Evolutionary conservation across 2,329 filamentous ascomycete species (phyloP).

Genomic region (Penicillium sp.): DNA sequence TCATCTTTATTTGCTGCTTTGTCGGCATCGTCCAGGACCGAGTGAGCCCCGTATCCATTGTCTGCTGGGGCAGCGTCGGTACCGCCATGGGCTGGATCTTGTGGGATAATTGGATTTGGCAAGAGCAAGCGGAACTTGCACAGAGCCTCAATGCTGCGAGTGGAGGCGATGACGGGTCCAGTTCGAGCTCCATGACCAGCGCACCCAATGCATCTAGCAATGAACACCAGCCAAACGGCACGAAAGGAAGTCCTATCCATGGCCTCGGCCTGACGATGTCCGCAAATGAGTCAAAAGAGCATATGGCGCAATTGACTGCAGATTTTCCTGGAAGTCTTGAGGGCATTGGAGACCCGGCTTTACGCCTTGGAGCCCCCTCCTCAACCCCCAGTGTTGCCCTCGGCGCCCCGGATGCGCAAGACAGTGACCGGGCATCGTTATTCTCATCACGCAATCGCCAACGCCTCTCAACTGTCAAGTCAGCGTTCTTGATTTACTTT

Average conservation of each 20-base stretch:
- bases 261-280: conserved; percentile 49
- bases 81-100: conserved; percentile 87
- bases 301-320: conserved; percentile 32
- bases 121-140: conserved; percentile 58
- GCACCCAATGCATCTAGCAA: conserved; percentile 33
- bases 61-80: conserved; percentile 77
- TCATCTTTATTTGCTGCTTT: conserved; percentile 93
- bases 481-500: conserved; percentile 88
- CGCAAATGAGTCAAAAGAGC: conserved; percentile 37
- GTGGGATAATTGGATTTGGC: conserved; percentile 87
- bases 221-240: conserved; percentile 29
- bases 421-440: conserved; percentile 31
- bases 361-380: conserved; percentile 21
- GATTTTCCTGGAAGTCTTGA: conserved; percentile 50
- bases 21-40: conserved; percentile 84
- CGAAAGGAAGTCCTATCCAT: conserved; percentile 38
- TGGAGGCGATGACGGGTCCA: conserved; percentile 45
- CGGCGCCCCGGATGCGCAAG: conserved; percentile 29
- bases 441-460: conserved; percentile 61
- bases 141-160: conserved; percentile 29
- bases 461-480: conserved; percentile 81
- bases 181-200: conserved; percentile 41
- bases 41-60: conserved; percentile 86
- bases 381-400: conserved; percentile 19
- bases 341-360: conserved; percentile 43